Base-by-base conservation (phyloP, 345 rosid genomes). In the Combretum micranthum region DNA sequence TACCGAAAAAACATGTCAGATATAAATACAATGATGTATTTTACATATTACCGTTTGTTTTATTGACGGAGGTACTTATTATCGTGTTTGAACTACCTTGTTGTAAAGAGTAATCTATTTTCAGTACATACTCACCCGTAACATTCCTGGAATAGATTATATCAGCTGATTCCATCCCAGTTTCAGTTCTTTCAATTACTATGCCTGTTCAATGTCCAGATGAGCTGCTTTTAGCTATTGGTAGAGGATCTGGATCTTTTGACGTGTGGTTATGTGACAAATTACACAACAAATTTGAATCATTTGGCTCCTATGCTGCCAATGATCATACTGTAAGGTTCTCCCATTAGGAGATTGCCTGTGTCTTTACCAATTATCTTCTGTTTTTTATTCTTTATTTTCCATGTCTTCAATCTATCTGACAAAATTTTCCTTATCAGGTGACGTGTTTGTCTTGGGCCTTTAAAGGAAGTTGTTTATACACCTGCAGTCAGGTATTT, bases 371-470 rank as follows among this genome's bases (percentile, higher is more conserved):
- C 44, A 51, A 32, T 37, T 22, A 32, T 21, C 42, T 44, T n/a
- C 12, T 23, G 14, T 21, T 32, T 32, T 32, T 4, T 7, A 32
- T 32, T 9, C 42, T 22, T 55, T 15, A 45, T 49, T 47, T 23
- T 18, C 73, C 43, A 23, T 19, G 37, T 43, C 48, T 53, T 63
- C 64, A 43, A 64, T 32, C 39, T 32, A 32, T 32, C 10, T n/a
- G 39, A 32, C 10, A 32, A 32, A 32, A 32, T 7, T 32, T 66
- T 77, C 47, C 75, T 62, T 52, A 56, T 68, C 82, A 93, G 97
- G 80, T 93, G 64, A 87, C 96, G 22, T 96, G 96, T 69, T 77
- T 93, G 61, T 85, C 88, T 60, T 89, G 97, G 99, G 83, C 88
- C 47, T 93, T 76, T 64, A 79, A 74, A 57, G 97, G 92, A 47